Conservation (phyloP, 345 rosid genomes). For the Eucalyptus urophylla region DNA sequence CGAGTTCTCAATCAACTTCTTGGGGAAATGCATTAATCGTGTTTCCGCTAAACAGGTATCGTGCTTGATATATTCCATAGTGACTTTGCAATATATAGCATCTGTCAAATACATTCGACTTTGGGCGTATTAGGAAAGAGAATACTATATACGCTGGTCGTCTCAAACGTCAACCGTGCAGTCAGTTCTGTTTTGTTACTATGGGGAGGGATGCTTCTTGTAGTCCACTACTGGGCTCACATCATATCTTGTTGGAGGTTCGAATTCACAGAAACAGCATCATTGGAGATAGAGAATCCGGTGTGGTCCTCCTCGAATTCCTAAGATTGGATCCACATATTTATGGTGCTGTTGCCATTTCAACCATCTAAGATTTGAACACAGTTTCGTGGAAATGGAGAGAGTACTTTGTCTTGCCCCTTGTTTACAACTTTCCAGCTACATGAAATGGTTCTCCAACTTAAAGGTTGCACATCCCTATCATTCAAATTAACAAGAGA, state of each 20-base stretch:
- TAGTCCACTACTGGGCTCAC: not conserved
- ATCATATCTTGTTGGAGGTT: not conserved
- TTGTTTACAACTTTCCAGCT: not conserved
- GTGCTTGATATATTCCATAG: not conserved
- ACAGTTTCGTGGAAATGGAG: not conserved
- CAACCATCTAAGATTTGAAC: not conserved
- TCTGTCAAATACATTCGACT: not conserved
- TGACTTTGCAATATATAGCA: not conserved
- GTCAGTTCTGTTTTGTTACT: not conserved
- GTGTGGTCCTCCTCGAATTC: not conserved
- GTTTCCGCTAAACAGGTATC: not conserved
- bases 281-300: not conserved
- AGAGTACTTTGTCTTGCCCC: not conserved
- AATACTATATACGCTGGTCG: not conserved
- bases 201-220: not conserved
- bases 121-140: not conserved
- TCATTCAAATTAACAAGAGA: not conserved
- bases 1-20: not conserved
- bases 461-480: not conserved
- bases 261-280: not conserved
- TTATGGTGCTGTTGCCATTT: not conserved
- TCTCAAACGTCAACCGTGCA: not conserved
- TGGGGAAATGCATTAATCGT: not conserved
- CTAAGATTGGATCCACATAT: not conserved
- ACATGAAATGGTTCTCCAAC: not conserved